Evolutionary conservation across 257 asterid genomes (phyloP).

Genomic region (Nicotiana tomentosiformis): DNA sequence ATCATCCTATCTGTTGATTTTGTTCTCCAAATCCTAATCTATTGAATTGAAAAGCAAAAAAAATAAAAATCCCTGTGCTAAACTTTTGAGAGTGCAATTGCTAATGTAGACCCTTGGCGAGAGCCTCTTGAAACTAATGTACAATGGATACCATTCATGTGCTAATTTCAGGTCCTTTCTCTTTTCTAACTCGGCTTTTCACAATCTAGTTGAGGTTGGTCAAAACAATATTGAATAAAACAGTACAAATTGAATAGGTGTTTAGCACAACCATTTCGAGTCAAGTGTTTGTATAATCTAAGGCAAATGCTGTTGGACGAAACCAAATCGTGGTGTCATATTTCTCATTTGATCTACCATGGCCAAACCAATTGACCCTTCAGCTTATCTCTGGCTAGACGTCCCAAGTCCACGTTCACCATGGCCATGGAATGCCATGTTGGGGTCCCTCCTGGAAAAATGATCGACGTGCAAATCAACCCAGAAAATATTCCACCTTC

Average conservation of each 20-base stretch:
- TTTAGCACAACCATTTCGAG: not conserved
- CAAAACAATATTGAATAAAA: not conserved
- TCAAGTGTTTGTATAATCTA: not conserved
- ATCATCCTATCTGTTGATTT: not conserved
- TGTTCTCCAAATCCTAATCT: not conserved
- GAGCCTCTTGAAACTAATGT: not conserved
- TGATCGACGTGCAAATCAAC: too few relatives aligned
- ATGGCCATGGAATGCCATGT: too few relatives aligned
- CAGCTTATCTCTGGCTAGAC: too few relatives aligned
- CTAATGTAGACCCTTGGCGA: not conserved
- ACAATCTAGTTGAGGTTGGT: not conserved
- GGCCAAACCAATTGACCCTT: too few relatives aligned
- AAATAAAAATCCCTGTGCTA: not conserved
- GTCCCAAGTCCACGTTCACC: too few relatives aligned
- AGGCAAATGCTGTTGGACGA: not conserved
- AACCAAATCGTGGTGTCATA: not conserved
- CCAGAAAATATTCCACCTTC: too few relatives aligned
- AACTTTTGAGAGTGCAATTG: not conserved
- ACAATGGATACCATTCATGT: not conserved
- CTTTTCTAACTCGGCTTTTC: not conserved
- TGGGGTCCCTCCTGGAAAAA: too few relatives aligned
- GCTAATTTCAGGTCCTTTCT: not conserved
- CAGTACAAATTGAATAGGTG: not conserved
- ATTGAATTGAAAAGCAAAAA: not conserved
- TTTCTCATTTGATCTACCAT: not conserved